These are phyloP conservation scores for Hypoxylon crocopeplum DNA, from an alignment of 495 filamentous ascomycete genomes.

Conservation along the genomic window DNA sequence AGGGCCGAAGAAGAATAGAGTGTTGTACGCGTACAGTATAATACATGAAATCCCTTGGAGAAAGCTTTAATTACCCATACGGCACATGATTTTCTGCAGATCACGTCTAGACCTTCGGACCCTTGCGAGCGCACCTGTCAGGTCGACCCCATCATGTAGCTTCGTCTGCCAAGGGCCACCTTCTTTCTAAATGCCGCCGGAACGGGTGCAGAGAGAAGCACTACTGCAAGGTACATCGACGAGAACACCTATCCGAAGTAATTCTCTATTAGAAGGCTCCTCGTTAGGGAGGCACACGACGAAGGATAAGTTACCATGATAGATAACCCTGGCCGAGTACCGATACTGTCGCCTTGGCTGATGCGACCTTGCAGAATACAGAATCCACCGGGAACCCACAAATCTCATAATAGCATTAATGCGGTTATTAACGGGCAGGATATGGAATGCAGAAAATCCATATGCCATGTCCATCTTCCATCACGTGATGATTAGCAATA, in stretches of 20 bases:
- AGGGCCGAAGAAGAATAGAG: conserved; percentile 17
- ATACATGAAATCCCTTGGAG: background rate
- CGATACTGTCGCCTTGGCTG: conserved; percentile 7
- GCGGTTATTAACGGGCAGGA: conserved; percentile 22
- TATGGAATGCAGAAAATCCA: background rate
- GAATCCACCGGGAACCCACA: conserved; percentile 4
- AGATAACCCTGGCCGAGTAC: too few relatives aligned
- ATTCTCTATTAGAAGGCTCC: too few relatives aligned
- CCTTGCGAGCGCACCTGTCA: conserved; percentile 26
- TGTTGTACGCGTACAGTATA: conserved; percentile 1
- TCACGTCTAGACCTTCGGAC: conserved; percentile 30
- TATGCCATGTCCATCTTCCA: background rate
- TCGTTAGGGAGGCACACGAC: too few relatives aligned
- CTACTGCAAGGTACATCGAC: conserved; percentile 34
- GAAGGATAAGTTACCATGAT: too few relatives aligned
- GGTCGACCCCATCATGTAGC: background rate
- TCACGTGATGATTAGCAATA: conserved; percentile 21
- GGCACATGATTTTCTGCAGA: conserved; percentile 34
- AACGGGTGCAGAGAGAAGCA: conserved; percentile 1
- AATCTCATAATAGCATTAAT: conserved; percentile 19
- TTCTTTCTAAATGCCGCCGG: conserved; percentile 13
- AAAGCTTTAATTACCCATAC: conserved; percentile 21
- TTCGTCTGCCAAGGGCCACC: conserved; percentile 5
- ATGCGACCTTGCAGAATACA: conserved; percentile 8
- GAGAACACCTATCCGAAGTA: too few relatives aligned